Evolutionary conservation across 2,329 filamentous ascomycete genomes (phyloP), one percentile per base, ranked within the genome.

Genomic region (Venturia pyrina): DNA sequence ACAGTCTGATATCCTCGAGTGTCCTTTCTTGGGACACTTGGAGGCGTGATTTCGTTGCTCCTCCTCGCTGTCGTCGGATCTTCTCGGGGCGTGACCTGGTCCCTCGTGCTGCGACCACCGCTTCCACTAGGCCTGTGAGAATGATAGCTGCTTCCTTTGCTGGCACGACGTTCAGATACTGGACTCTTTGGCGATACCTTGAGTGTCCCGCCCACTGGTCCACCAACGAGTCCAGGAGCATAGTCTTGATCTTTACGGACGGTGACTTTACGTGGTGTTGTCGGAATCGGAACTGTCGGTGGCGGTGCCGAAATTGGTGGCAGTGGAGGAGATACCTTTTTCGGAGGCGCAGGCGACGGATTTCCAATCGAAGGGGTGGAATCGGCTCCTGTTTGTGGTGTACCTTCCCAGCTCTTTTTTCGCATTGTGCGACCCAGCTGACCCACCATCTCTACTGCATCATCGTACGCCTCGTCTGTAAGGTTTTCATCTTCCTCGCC

Each of bases 401-500:
- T 67, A 19, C 72, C 73, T 68, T 77, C 76, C 70, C 72, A 77
- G 62, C 74, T 73, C 69, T 77, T 72, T 1, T 91, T 85, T 77
- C 89, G 93, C 83, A 93, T 91, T 87, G 97, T 95, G 72, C 88
- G 90, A 7, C 91, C 91, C 0, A 98, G 77, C 0, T 95, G 87
- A 0, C 89, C 89, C 10, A 98, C 93, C 15, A 97, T 82, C 72
- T 93, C 89, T 66, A 91, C 92, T 0, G 93, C 91, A 75, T 98
- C 95, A 69, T 89, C 86, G 74, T 97, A 99, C 81, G 95, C 96
- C 70, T 96, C 91, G 72, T 98, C 93, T 67, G 96, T 91, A 86
- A 98, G 93, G 24, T 90, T 91, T 75, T 97, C 93, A 63, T 89
- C 91, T 76, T 97, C 93, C 64, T 89, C 87, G 1, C 92, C 91